Evolutionary conservation across 306 rosid species (phyloP).

Genomic region (Echinosophora koreensis): DNA sequence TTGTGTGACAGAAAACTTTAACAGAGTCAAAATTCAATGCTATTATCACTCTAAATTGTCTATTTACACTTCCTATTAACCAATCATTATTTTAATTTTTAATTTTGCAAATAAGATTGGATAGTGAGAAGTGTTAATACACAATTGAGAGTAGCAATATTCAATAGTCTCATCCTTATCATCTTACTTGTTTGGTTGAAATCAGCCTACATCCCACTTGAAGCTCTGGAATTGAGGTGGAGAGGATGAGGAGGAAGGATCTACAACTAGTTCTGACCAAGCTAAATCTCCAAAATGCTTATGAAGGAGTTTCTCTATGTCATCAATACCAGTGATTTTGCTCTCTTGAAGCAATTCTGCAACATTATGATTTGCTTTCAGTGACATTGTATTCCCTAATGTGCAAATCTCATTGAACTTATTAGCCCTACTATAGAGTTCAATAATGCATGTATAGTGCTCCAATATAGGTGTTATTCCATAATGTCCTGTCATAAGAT

Average conservation of each 20-base stretch:
- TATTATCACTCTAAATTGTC: no score
- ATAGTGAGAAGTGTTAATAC: no score
- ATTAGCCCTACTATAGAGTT: conserved; percentile 55
- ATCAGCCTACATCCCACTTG: conserved; percentile 22
- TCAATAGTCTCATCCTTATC: no score
- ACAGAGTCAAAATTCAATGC: conserved; percentile 14
- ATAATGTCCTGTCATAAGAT: conserved; percentile 60
- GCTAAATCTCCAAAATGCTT: conserved; percentile 18
- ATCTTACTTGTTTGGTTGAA: conserved; percentile 13
- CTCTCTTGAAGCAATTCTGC: conserved; percentile 46
- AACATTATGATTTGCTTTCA: conserved; percentile 44
- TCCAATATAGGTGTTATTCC: conserved; percentile 64
- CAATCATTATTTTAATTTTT: no score
- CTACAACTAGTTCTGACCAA: conserved; percentile 35
- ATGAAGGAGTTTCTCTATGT: conserved; percentile 39
- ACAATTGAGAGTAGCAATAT: no score
- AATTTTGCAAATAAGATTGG: no score
- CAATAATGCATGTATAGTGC: conserved; percentile 63
- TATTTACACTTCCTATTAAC: no score
- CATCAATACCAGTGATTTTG: conserved; percentile 41
- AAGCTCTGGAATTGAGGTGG: background rate
- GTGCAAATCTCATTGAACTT: conserved; percentile 42
- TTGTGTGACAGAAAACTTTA: background rate
- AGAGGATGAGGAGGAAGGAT: conserved; percentile 5
- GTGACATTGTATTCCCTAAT: conserved; percentile 19